These are phyloP conservation scores for Yamadazyma sp. DNA, from an alignment of 805 yeast genomes.

Conservation along the genomic window DNA sequence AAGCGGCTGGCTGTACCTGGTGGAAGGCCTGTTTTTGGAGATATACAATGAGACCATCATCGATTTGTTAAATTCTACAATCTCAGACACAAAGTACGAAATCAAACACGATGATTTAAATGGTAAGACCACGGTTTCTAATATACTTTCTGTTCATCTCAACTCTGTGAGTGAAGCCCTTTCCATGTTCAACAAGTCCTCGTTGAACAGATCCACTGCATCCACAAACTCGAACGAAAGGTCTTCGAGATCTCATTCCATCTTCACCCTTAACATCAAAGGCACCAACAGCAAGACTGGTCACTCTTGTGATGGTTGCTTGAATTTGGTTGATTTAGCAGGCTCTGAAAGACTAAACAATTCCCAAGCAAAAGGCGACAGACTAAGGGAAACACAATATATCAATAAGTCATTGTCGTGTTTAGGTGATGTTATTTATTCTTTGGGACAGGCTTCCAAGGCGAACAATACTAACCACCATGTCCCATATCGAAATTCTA, in stretches of 20 bases:
- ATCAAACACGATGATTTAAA: conserved; percentile 64
- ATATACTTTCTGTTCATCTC: conserved; percentile 51
- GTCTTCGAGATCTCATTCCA: conserved; percentile 90
- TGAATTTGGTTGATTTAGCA: conserved; percentile 87
- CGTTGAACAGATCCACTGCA: conserved; percentile 69
- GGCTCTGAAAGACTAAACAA: conserved; percentile 84
- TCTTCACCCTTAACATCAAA: conserved; percentile 61
- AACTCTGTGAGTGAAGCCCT: conserved; percentile 49
- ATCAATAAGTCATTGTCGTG: conserved; percentile 87
- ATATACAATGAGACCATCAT: conserved; percentile 81
- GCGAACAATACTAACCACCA: conserved; percentile 39
- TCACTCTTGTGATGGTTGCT: conserved; percentile 51
- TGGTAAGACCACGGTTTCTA: conserved; percentile 60
- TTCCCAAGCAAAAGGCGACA: conserved; percentile 76
- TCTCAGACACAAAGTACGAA: conserved; percentile 48
- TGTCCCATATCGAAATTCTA: conserved; percentile 69
- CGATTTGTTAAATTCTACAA: conserved; percentile 52
- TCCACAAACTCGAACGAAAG: conserved; percentile 77
- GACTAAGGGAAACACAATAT: conserved; percentile 83
- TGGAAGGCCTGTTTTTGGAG: conserved; percentile 79
- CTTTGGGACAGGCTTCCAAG: conserved; percentile 45
- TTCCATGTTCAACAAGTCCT: conserved; percentile 52
- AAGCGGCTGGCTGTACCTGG: conserved; percentile 61
- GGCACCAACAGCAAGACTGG: conserved; percentile 56
- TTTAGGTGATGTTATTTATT: conserved; percentile 84